Base-by-base conservation (phyloP, 257 asterid species). In the Echites panduratus region DNA sequence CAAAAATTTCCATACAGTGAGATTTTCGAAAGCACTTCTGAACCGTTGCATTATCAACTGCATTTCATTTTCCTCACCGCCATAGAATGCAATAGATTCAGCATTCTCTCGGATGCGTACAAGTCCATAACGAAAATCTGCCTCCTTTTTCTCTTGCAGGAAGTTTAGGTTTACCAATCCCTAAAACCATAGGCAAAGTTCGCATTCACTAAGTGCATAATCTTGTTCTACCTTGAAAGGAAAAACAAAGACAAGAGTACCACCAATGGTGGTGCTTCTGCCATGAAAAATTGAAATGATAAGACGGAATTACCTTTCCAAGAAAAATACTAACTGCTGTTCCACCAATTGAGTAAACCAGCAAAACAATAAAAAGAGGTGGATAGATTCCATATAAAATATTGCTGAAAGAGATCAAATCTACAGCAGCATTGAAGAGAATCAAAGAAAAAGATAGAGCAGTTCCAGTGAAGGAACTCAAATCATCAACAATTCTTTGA, bases 51-150 rank as follows among this genome's bases (percentile, higher is more conserved):
- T 78, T 71, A 93, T 84, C 38, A 90, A 85, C 77, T 89, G 97
- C 83, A 82, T 87, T 88, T 93, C 98, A 76, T 93, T 93, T 79
- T 80, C 86, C 84, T 93, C 98, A 27, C 98, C 97, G 66, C 94
- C 96, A 72, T 93, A 93, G 82, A 93, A 93, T 52, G 98, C 98
- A 81, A 93, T 93, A 75, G 98, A 89, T 79, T 93, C 98, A 48
- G 98, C 98, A 82, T 93, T 93, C 83, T 93, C 98, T 76, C 98
- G 80, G 79, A 93, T 82, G 13, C 98, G 97, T 73, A 91, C 94
- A 63, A 91, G 94, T 63, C 94, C 97, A 70, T 91, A 91, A 38
- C 96, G 88, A 57, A 91, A 91, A 85, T 91, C 97, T 41, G 96
- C 97, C 86, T 91, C 97, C 74, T 89, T 91, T 82, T 91, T 89